Evolutionary conservation across 2,329 filamentous ascomycete genomes (phyloP).

Genomic region (Endothia cerciana): DNA sequence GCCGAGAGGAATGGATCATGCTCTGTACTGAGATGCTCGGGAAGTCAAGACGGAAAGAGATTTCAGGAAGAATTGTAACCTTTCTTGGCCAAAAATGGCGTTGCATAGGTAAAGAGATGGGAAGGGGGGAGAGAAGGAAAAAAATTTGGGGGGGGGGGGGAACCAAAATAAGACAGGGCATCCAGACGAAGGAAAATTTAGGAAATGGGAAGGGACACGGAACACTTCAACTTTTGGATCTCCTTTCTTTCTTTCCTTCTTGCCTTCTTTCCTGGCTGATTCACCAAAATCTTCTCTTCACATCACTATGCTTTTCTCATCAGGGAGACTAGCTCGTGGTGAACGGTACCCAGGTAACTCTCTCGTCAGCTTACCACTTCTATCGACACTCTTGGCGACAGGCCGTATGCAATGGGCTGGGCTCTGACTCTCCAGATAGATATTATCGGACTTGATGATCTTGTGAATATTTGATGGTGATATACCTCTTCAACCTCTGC

Average conservation of each 20-base stretch:
- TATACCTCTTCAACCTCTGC: not conserved
- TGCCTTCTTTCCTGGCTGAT: not conserved
- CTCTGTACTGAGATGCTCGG: not conserved
- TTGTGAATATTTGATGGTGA: not conserved
- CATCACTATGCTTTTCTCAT: not conserved
- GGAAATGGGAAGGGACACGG: not conserved
- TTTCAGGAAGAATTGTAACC: not conserved
- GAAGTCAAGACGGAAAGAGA: not conserved
- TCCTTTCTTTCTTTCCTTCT: not conserved
- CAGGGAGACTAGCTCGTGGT: not conserved
- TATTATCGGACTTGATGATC: not conserved
- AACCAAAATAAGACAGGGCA: conserved; percentile 10
- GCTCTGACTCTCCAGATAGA: not conserved
- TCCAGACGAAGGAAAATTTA: conserved; percentile 16
- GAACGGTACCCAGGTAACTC: not conserved
- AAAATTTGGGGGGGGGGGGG: not conserved
- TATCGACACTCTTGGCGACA: not conserved
- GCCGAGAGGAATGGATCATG: too few species aligned
- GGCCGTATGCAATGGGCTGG: not conserved
- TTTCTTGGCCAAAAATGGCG: not conserved
- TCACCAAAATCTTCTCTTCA: not conserved
- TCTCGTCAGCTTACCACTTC: not conserved
- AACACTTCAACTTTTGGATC: not conserved
- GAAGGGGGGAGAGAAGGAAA: not conserved
- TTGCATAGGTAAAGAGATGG: conserved; percentile 20